Evolutionary conservation across 345 rosid genomes (phyloP), one percentile per base, ranked within the genome.

Genomic region (Anacardium occidentale): DNA sequence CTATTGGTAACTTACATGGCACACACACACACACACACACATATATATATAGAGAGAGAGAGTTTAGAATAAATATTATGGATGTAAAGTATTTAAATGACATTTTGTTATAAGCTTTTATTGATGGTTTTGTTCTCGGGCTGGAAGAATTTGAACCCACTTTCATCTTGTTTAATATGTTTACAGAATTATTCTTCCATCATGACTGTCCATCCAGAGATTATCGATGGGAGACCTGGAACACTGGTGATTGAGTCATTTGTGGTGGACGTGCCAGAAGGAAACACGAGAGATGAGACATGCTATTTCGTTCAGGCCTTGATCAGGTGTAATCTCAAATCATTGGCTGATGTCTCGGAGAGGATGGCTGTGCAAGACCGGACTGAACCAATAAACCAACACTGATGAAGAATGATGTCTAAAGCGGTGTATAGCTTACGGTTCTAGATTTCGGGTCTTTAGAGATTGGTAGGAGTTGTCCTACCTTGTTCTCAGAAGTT

Each of bases 181-280:
- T 76, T 71, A 82, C 87, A 95, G 99, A 95, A 95, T 72, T 95
- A 95, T 74, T 91, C 94, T 0, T 95, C 99, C 1, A 69, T 88
- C 45, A 83, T 95, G 70, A 92, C 98, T 6, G 90, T 95, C 68
- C 98, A 95, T 76, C 97, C 98, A 0, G 92, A 92, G 84, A 81
- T 88, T n/a, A 87, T 89, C 2, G 99, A 95, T 55, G 99, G 97
- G 69, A 92, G 90, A 62, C 86, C 85, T 14, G 99, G 94, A 70
- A 92, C 98, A 9, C 82, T 95, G 84, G 98, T 92, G 69, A 83
- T 92, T 10, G 99, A 95, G 79, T 95, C 99, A 21, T 95, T 91
- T 75, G 88, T 84, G 61, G 98, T 95, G 29, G 99, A 95, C 70
- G 97, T 91, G 71, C 99, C 99, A 24, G 85, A 92, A 24, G 99